These are phyloP conservation scores for Neurospora sp. DNA, from an alignment of 2,329 filamentous ascomycete genomes.

Conservation along the genomic window DNA sequence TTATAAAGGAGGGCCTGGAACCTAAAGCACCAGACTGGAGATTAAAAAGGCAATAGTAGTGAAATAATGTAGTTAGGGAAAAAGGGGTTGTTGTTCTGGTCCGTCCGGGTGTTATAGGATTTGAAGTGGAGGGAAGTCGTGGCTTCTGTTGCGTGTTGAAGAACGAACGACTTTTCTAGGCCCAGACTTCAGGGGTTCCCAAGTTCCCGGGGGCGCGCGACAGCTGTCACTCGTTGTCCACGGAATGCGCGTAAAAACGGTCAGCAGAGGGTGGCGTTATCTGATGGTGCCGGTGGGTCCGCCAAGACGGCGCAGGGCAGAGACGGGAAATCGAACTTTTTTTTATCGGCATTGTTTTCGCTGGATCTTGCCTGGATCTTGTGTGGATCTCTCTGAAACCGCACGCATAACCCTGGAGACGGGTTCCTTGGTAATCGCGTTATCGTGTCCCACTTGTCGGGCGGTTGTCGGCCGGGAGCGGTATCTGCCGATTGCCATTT, in stretches of 20 bases:
- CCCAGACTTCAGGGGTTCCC: not conserved
- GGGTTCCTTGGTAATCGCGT: not conserved
- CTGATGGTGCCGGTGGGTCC: not conserved
- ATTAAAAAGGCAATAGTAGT: not conserved
- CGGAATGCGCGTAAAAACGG: not conserved
- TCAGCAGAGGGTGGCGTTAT: constrained; percentile 11
- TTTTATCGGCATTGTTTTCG: not conserved
- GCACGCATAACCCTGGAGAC: not conserved
- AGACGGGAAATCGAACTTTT: not conserved
- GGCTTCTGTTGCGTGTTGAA: not conserved
- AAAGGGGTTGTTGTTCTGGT: not conserved
- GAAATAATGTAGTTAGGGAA: not conserved
- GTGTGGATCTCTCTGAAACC: not conserved
- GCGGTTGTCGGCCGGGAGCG: not conserved
- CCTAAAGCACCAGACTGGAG: not conserved
- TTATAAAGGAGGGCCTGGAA: not conserved
- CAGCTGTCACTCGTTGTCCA: not conserved
- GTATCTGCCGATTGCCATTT: not conserved
- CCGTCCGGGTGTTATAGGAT: not conserved
- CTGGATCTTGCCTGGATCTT: not conserved
- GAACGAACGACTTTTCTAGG: not conserved
- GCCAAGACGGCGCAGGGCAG: not conserved
- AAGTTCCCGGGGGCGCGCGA: not conserved
- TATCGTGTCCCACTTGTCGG: not conserved
- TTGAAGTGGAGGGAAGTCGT: not conserved